phyloP scores from a whole-genome alignment of 2,329 filamentous ascomycete genomes.

The Penicillium sp. region DNA sequence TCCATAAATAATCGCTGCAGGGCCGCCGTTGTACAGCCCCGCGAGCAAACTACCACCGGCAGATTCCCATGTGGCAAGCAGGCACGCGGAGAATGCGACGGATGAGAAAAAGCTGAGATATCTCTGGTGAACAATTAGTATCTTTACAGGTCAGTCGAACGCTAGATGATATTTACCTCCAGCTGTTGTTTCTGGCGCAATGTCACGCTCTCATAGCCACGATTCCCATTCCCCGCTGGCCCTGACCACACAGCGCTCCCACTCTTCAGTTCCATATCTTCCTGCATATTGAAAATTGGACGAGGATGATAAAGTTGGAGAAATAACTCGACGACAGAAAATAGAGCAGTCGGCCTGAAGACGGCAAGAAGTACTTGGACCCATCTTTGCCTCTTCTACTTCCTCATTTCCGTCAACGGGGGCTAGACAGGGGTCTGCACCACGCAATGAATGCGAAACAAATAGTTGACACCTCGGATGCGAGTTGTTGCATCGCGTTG shows the following conservation, averaged over 20 bases:
- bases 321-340: background rate
- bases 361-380: constrained; percentile 4
- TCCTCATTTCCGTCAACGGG: background rate
- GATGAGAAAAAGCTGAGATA: constrained; percentile 38
- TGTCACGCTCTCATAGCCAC: constrained; percentile 6
- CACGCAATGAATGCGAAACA: constrained; percentile 8
- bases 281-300: constrained; percentile 5
- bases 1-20: constrained; percentile 37
- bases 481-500: constrained; percentile 3
- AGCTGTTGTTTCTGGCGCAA: constrained; percentile 12
- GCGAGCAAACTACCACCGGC: constrained; percentile 24
- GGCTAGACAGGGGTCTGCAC: constrained; percentile 10
- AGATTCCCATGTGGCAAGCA: constrained; percentile 43
- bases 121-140: constrained; percentile 11
- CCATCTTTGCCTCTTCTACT: background rate
- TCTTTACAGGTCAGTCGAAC: background rate
- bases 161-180: constrained; percentile 5
- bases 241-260: constrained; percentile 7
- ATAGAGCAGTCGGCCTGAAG: background rate
- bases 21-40: constrained; percentile 35
- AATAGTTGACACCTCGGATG: background rate
- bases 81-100: constrained; percentile 38
- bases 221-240: constrained; percentile 8
- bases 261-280: constrained; percentile 13
- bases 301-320: background rate